A percentile compares a stretch with the other conserved stretches of the same genome.
These are phyloP conservation scores for Plasmodium vinckei DNA, from an alignment of 169 alveolate genomes.

Conservation along the genomic window DNA sequence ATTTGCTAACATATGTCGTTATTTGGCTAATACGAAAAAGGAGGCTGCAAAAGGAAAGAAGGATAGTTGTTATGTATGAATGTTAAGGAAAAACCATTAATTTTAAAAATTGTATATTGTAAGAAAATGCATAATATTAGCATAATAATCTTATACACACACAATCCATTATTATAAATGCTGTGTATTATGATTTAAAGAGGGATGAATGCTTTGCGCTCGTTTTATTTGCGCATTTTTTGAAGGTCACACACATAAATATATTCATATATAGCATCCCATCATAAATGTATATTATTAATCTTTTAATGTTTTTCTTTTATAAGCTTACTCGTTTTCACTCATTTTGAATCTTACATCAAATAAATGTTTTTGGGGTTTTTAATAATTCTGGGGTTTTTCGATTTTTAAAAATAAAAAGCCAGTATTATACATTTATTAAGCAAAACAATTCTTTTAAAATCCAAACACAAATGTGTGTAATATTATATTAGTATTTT, in stretches of 20 bases:
- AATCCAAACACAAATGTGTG: no score
- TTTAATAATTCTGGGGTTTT: not conserved
- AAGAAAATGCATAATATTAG: not conserved
- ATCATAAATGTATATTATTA: no score
- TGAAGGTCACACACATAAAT: no score
- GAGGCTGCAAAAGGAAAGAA: conserved; percentile 20
- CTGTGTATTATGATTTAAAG: no score
- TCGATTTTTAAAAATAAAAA: conserved; percentile 7
- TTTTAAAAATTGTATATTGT: not conserved
- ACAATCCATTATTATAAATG: no score
- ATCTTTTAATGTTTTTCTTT: conserved; percentile 8
- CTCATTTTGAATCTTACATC: conserved; percentile 71
- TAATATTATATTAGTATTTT: no score
- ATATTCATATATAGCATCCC: no score
- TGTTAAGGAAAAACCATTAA: not conserved
- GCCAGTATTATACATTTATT: conserved; percentile 18
- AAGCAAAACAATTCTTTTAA: not conserved
- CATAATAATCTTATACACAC: no score
- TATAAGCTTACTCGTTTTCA: conserved; percentile 72
- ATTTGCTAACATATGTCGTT: conserved; percentile 83
- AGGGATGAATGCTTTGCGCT: no score
- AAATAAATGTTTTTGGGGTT: conserved; percentile 10
- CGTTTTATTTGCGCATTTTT: no score
- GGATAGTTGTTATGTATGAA: not conserved
- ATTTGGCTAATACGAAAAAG: conserved; percentile 81